A percentile compares a stretch with the other conserved stretches of the same genome.
Conservation (phyloP, 257 asterid genomes). For the Petrea volubilis region DNA sequence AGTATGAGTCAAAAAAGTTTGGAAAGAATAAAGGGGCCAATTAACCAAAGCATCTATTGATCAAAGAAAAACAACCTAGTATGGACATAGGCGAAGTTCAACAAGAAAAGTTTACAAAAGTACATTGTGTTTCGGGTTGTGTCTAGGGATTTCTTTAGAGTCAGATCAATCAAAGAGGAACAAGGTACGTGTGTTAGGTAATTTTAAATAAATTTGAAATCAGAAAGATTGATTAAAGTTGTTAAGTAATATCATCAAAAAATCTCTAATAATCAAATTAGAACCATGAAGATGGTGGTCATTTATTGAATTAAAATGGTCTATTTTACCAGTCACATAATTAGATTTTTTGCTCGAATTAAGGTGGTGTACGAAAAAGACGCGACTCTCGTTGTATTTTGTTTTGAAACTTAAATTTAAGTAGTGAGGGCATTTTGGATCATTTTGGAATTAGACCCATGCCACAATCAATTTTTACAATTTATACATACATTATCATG, state of each 20-base stretch:
- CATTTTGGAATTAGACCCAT: too few species aligned
- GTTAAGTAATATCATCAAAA: not conserved
- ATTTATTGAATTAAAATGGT: too few species aligned
- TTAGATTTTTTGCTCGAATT: too few species aligned
- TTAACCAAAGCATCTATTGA: not conserved
- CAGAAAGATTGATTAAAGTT: not conserved
- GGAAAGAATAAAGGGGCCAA: not conserved
- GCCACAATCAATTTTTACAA: too few species aligned
- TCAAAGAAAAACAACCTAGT: constrained; percentile 16
- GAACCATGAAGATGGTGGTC: too few species aligned
- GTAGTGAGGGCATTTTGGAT: too few species aligned
- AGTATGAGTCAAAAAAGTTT: not conserved
- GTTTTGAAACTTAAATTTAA: too few species aligned
- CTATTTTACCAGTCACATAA: too few species aligned
- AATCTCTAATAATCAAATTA: not conserved
- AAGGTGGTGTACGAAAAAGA: too few species aligned
- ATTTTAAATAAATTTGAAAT: not conserved
- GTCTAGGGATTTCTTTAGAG: not conserved
- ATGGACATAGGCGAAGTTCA: constrained; percentile 14
- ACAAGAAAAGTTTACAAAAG: not conserved
- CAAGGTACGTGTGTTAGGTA: not conserved
- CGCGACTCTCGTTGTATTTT: too few species aligned
- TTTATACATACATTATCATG: too few species aligned
- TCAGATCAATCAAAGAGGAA: not conserved
- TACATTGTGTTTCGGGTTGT: not conserved